These are phyloP conservation scores for Myochromella boudieri DNA, from an alignment of 768 basidiomycete genomes.

Conservation along the genomic window DNA sequence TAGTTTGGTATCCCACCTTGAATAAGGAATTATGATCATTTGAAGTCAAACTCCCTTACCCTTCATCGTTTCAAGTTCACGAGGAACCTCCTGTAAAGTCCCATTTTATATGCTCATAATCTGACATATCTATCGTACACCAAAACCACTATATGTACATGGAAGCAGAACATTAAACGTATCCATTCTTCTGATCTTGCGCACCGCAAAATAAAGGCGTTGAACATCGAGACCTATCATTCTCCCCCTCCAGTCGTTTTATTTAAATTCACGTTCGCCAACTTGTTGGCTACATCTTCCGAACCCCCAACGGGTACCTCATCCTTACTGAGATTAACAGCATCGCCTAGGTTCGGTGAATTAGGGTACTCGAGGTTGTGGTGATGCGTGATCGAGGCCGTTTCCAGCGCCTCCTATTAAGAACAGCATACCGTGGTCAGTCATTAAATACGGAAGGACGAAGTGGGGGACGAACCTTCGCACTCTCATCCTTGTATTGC, in stretches of 20 bases:
- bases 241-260: too few relatives aligned
- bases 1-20: too few relatives aligned
- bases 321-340: conserved; percentile 18
- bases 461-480: conserved; percentile 35
- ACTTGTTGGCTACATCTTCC: conserved; percentile 26
- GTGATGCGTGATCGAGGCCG: conserved; percentile 49
- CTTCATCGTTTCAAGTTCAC: too few relatives aligned
- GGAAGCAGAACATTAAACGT: not conserved
- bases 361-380: conserved; percentile 31
- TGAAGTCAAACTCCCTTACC: too few relatives aligned
- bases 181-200: too few relatives aligned
- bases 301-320: conserved; percentile 21
- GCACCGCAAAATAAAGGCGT: too few relatives aligned
- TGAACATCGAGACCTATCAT: too few relatives aligned
- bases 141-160: too few relatives aligned
- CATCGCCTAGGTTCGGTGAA: conserved; percentile 2
- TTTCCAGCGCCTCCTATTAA: conserved; percentile 35
- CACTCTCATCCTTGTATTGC: conserved; percentile 81
- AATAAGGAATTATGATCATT: too few relatives aligned
- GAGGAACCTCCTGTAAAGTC: too few relatives aligned
- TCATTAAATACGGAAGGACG: not conserved
- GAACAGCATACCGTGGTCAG: not conserved
- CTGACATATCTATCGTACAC: too few relatives aligned
- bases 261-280: conserved; percentile 24
- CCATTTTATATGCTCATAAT: too few relatives aligned